These are phyloP conservation scores for Zoysia matrella DNA, from an alignment of 202 grass and related monocot genomes.

Conservation along the genomic window DNA sequence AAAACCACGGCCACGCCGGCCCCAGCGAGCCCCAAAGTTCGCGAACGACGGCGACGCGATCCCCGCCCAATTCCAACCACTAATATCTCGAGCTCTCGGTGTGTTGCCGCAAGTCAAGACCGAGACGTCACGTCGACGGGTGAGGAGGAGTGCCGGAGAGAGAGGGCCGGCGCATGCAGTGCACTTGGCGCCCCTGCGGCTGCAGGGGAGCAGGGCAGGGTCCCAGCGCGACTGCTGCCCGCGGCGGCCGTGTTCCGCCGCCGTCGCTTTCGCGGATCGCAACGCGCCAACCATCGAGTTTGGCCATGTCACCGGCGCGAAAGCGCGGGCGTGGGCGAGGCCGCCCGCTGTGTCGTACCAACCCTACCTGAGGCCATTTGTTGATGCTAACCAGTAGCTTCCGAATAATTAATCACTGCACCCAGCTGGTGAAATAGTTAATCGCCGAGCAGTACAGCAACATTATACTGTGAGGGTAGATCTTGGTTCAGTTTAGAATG, in stretches of 20 bases:
- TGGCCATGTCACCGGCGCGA: conserved; percentile 37
- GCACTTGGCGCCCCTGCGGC: conserved; percentile 27
- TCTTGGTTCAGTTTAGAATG: neutral
- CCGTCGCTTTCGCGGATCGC: conserved; percentile 53
- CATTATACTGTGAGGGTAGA: neutral
- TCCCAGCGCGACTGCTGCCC: neutral
- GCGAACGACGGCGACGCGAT: neutral
- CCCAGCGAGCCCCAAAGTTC: conserved; percentile 16
- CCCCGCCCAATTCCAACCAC: conserved; percentile 2
- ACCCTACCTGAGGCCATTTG: conserved; percentile 31
- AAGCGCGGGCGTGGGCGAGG: neutral
- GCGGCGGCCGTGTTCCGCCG: conserved; percentile 9
- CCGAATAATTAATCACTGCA: too few species aligned
- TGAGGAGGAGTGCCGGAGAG: neutral
- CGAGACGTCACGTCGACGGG: conserved; percentile 42
- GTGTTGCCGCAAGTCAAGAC: conserved; percentile 23
- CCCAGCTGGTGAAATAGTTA: neutral
- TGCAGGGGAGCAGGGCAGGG: neutral
- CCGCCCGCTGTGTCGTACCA: conserved; percentile 6
- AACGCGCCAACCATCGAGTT: conserved; percentile 45
- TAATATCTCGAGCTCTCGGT: neutral
- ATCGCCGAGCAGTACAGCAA: neutral
- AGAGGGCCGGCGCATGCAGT: conserved; percentile 13
- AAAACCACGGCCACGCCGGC: neutral
- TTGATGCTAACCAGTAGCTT: neutral